Conservation (phyloP, 495 filamentous ascomycete species). For the Lichenothelia convexa region DNA sequence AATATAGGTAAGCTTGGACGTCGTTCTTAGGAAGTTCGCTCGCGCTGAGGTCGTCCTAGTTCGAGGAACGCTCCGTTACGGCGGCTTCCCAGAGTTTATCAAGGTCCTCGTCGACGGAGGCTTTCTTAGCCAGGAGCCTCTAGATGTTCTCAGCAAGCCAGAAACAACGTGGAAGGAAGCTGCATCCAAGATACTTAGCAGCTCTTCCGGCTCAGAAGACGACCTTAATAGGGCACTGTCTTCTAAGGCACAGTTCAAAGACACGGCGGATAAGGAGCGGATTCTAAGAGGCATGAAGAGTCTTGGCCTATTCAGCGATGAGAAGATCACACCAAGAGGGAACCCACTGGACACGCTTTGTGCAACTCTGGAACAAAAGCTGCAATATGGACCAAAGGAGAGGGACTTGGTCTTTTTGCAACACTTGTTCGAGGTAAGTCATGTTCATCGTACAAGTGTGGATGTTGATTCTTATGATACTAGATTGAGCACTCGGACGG, state of each 20-base stretch:
- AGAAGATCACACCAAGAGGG: conserved; percentile 50
- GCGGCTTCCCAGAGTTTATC: conserved; percentile 77
- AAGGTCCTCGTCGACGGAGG: conserved; percentile 70
- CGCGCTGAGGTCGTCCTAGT: no score
- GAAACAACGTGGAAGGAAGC: conserved; percentile 63
- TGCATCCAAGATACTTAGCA: conserved; percentile 52
- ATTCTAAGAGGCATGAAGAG: conserved; percentile 64
- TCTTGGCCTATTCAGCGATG: conserved; percentile 74
- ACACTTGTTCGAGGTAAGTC: background rate
- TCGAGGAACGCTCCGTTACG: conserved; percentile 72
- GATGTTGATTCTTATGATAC: conserved; percentile 44
- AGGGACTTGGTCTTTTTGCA: background rate
- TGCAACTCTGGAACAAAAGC: conserved; percentile 77
- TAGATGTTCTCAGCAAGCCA: conserved; percentile 35
- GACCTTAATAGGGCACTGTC: conserved; percentile 56
- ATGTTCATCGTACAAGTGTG: conserved; percentile 17
- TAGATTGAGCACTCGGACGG: conserved; percentile 71
- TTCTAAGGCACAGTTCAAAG: conserved; percentile 54
- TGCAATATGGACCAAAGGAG: conserved; percentile 40
- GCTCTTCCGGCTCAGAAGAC: conserved; percentile 36
- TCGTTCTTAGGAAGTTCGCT: no score
- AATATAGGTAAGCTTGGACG: no score
- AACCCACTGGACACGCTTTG: conserved; percentile 82
- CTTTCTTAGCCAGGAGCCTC: conserved; percentile 54
- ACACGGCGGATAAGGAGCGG: conserved; percentile 52